Conservation (phyloP, 2,329 filamentous ascomycete genomes). For the Penicillium griseofulvum region DNA sequence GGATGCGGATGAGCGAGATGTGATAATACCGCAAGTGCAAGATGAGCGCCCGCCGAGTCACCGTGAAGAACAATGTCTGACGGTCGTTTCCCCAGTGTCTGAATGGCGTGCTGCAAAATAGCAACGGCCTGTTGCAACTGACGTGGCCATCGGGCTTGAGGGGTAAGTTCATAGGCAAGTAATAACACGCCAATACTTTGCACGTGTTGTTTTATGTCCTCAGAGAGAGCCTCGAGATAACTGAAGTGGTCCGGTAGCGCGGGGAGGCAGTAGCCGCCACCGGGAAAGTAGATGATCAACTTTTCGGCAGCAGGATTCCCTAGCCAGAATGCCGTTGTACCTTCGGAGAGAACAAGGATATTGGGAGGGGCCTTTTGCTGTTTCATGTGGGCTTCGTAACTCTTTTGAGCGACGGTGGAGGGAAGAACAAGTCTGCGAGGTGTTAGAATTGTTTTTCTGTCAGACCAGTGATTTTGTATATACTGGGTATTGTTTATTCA, state of each 20-base stretch:
- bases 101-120: background rate
- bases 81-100: background rate
- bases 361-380: background rate
- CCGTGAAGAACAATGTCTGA: background rate
- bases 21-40: background rate
- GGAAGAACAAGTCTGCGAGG: background rate
- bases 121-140: background rate
- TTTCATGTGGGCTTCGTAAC: background rate
- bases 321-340: background rate
- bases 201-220: background rate
- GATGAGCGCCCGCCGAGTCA: background rate
- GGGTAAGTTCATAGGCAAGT: background rate
- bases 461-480: background rate
- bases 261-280: background rate
- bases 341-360: background rate
- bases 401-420: background rate
- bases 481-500: background rate
- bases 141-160: background rate
- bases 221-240: background rate
- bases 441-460: background rate
- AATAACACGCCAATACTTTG: background rate
- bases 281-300: background rate
- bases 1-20: background rate
- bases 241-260: background rate
- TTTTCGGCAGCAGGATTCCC: background rate